Conservation (phyloP, 1,139 yeast genomes). For the Suhomyces guaymorum region DNA sequence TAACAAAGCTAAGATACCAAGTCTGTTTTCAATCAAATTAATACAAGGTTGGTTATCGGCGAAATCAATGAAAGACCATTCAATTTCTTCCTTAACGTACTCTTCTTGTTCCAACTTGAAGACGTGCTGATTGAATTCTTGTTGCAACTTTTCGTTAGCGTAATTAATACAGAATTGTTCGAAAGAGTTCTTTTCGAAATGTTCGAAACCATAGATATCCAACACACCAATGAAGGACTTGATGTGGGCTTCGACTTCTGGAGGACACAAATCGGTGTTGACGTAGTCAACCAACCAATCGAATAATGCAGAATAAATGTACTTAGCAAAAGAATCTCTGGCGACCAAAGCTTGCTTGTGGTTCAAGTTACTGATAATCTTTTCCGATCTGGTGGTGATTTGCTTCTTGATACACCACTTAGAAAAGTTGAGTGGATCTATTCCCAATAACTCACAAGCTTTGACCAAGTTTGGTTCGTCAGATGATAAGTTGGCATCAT, state of each 20-base stretch:
- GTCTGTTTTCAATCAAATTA: constrained; percentile 82
- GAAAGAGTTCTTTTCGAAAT: constrained; percentile 88
- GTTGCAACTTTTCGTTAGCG: constrained; percentile 96
- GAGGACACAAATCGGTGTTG: constrained; percentile 78
- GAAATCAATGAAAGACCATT: constrained; percentile 96
- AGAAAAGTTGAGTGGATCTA: constrained; percentile 72
- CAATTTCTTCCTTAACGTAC: constrained; percentile 85
- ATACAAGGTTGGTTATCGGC: constrained; percentile 98
- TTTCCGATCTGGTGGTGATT: constrained; percentile 89
- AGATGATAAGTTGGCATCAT: constrained; percentile 76
- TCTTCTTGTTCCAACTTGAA: constrained; percentile 97
- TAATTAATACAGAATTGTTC: constrained; percentile 98
- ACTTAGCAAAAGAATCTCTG: constrained; percentile 94
- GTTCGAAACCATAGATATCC: constrained; percentile 97
- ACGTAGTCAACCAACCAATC: constrained; percentile 93
- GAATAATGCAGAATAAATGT: constrained; percentile 85
- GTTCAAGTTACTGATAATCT: constrained; percentile 80
- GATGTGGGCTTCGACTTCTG: constrained; percentile 59
- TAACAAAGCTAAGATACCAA: constrained; percentile 83
- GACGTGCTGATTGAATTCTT: constrained; percentile 96
- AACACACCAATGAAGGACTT: constrained; percentile 89
- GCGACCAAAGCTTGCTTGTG: constrained; percentile 88
- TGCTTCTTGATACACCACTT: constrained; percentile 95
- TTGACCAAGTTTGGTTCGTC: constrained; percentile 84
- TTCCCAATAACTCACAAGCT: constrained; percentile 84